phyloP scores from a whole-genome alignment of 73 alveolate species.

The Paramecium biaurelia region DNA sequence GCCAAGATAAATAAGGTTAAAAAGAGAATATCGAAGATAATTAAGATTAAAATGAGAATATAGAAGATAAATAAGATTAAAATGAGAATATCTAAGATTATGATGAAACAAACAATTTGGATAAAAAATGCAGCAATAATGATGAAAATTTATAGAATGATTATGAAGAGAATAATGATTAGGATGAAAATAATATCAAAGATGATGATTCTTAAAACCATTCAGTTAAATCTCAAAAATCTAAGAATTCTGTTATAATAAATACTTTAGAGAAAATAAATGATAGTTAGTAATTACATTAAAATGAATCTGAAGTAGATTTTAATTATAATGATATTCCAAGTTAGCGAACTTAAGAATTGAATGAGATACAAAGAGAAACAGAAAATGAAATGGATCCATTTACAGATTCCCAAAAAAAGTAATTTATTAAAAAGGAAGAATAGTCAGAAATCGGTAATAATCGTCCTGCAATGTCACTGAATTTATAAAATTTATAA shows the following conservation, averaged over 20 bases:
- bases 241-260: not conserved
- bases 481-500: not conserved
- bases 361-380: not conserved
- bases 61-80: not conserved
- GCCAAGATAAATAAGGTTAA: too few species aligned
- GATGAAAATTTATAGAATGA: not conserved
- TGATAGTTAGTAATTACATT: not conserved
- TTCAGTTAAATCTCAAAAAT: not conserved
- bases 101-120: not conserved
- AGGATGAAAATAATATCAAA: not conserved
- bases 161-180: not conserved
- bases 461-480: not conserved
- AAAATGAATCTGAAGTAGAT: not conserved
- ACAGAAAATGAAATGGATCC: not conserved
- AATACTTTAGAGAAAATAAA: not conserved
- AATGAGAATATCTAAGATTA: not conserved
- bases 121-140: not conserved
- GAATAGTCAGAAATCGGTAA: not conserved
- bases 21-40: too few species aligned
- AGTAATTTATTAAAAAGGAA: not conserved
- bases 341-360: not conserved
- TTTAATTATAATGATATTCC: not conserved
- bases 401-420: not conserved
- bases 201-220: not conserved
- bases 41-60: too few species aligned